A percentile compares a stretch with the other conserved stretches of the same genome.
Conservation (phyloP, 2,329 filamentous ascomycete genomes). For the Paramyrothecium sp. region DNA sequence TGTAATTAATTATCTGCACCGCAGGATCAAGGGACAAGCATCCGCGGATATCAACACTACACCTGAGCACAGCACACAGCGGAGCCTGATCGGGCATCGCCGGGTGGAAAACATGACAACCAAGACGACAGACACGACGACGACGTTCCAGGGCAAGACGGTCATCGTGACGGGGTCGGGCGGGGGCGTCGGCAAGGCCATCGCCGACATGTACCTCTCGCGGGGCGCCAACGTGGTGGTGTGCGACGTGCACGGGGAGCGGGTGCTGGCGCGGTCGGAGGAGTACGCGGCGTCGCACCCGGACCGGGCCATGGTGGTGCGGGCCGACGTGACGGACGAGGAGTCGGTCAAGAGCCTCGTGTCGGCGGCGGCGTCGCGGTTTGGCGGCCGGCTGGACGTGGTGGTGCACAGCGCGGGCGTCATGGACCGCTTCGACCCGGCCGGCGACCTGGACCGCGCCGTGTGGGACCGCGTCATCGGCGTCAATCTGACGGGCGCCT, state of each 20-base stretch:
- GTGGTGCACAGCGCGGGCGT: slow-evolving; percentile 58
- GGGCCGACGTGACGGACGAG: slow-evolving; percentile 19
- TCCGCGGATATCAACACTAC: no score
- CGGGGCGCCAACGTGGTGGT: slow-evolving; percentile 29
- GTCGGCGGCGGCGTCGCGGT: slow-evolving; percentile 12
- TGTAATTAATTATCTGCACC: no score
- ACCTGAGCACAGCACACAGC: no score
- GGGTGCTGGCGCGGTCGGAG: slow-evolving; percentile 7
- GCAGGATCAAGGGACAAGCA: no score
- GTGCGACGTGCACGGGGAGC: slow-evolving; percentile 24
- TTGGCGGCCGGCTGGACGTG: slow-evolving; percentile 44
- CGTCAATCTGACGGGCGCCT: slow-evolving; percentile 56
- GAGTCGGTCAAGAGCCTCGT: slow-evolving; percentile 19
- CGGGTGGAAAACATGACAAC: no score
- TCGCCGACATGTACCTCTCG: slow-evolving; percentile 25
- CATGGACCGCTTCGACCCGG: slow-evolving; percentile 55
- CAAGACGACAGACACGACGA: no score
- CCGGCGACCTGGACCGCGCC: slow-evolving; percentile 41
- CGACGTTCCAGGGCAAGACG: slow-evolving; percentile 15
- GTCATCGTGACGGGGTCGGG: slow-evolving; percentile 30
- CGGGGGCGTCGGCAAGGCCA: slow-evolving; percentile 28
- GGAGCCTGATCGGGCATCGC: no score
- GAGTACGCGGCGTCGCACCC: slow-evolving; percentile 2
- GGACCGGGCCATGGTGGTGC: slow-evolving; percentile 3
- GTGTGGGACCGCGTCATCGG: slow-evolving; percentile 54